Evolutionary conservation across 1,284 basidiomycete genomes (phyloP).

Genomic region (Cryptococcus jaspeensis): DNA sequence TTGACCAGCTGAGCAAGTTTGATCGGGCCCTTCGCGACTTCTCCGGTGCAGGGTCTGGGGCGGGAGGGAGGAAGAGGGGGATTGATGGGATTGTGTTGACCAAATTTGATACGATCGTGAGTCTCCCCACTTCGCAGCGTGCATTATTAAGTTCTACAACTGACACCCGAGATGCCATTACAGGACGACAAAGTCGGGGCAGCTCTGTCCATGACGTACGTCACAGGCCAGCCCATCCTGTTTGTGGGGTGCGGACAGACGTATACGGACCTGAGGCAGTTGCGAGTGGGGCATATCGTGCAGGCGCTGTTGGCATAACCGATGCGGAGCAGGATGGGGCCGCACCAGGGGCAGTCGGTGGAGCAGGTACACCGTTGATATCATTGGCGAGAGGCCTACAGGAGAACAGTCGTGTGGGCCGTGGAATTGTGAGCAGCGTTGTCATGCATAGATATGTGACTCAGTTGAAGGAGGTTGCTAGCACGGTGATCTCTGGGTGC

Average conservation of each 20-base stretch:
- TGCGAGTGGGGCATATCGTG: slow-evolving; percentile 88
- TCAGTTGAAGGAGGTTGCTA: too few species aligned
- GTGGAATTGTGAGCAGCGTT: too few species aligned
- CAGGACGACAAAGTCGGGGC: slow-evolving; percentile 74
- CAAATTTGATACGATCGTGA: slow-evolving; percentile 89
- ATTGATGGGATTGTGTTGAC: slow-evolving; percentile 96
- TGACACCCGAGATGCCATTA: too few species aligned
- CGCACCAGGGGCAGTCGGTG: too few species aligned
- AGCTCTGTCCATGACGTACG: slow-evolving; percentile 94
- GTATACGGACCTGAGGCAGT: slow-evolving; percentile 85
- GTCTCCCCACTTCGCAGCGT: too few species aligned
- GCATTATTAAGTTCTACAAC: too few species aligned
- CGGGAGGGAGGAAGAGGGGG: slow-evolving; percentile 58
- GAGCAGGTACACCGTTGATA: too few species aligned
- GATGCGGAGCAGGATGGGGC: too few species aligned
- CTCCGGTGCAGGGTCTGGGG: slow-evolving; percentile 53
- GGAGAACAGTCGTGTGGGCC: too few species aligned
- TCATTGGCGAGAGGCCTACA: too few species aligned
- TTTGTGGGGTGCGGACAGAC: slow-evolving; percentile 97
- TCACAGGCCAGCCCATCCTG: slow-evolving; percentile 92
- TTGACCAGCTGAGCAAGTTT: slow-evolving; percentile 92
- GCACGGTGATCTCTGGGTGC: too few species aligned
- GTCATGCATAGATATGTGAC: too few species aligned
- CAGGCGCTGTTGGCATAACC: slow-evolving; percentile 62
- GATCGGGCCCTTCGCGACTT: slow-evolving; percentile 88